A percentile compares a stretch with the other conserved stretches of the same genome.
These are phyloP conservation scores for Colletotrichum sp. DNA, from an alignment of 2,329 filamentous ascomycete genomes.

Conservation along the genomic window DNA sequence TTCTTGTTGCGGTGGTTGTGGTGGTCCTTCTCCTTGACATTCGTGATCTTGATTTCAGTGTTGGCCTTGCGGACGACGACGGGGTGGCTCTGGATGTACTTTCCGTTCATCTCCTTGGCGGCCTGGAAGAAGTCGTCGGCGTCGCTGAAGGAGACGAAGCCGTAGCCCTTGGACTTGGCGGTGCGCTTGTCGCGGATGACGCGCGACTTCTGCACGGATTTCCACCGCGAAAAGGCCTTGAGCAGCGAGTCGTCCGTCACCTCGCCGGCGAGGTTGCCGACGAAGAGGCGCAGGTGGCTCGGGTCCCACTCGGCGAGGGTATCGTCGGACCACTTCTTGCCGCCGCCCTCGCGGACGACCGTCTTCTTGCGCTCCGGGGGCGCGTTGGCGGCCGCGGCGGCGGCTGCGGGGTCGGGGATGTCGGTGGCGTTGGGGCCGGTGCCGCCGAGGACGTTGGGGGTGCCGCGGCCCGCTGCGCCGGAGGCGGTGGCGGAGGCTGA, in stretches of 20 bases:
- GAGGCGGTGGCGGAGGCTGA: conserved; percentile 3
- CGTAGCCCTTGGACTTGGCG: conserved; percentile 94
- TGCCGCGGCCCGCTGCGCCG: conserved; percentile 29
- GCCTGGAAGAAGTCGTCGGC: conserved; percentile 97
- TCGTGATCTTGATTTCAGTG: conserved; percentile 84
- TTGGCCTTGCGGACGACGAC: conserved; percentile 86
- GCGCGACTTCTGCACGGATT: conserved; percentile 87
- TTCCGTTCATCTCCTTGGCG: conserved; percentile 97
- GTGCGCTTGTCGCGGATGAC: conserved; percentile 96
- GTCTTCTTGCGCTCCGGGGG: conserved; percentile 77
- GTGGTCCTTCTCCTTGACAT: conserved; percentile 53
- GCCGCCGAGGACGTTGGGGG: conserved; percentile 31
- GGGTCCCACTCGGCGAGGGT: conserved; percentile 95
- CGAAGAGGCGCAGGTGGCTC: conserved; percentile 90
- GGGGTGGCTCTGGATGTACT: conserved; percentile 98
- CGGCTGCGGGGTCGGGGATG: conserved; percentile 35
- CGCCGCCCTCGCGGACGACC: conserved; percentile 85
- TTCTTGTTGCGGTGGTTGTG: conserved; percentile 33
- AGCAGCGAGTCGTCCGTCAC: conserved; percentile 94
- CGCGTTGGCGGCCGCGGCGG: conserved; percentile 49
- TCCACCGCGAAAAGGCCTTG: conserved; percentile 91
- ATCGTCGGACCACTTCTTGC: conserved; percentile 90
- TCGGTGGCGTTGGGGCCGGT: conserved; percentile 27
- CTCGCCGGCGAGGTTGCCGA: conserved; percentile 95
- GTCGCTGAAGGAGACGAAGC: conserved; percentile 94